Evolutionary conservation across 371 early-diverging fungal species (phyloP).

Genomic region (Cokeromyces recurvatus): DNA sequence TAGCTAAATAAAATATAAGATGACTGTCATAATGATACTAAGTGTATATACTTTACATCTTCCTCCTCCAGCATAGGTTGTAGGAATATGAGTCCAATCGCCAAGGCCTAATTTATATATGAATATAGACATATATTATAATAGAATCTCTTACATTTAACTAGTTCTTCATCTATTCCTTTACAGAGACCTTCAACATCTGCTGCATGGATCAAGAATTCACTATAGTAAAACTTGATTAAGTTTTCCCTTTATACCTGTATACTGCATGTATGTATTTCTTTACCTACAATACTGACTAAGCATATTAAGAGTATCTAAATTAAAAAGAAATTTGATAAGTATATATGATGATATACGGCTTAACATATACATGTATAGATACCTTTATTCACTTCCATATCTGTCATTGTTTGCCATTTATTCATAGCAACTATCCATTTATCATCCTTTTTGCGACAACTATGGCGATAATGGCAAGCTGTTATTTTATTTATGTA

Average conservation of each 20-base stretch:
- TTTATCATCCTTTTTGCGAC: constrained; percentile 62
- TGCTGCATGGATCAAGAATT: constrained; percentile 95
- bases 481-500: too few relatives aligned
- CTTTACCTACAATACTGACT: constrained; percentile 76
- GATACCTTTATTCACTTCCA: constrained; percentile 70
- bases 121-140: neutral
- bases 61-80: constrained; percentile 96
- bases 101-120: constrained; percentile 52
- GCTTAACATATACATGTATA: too few relatives aligned
- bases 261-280: neutral
- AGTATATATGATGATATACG: too few relatives aligned
- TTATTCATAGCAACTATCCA: constrained; percentile 96
- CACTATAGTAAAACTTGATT: too few relatives aligned
- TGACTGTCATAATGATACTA: neutral
- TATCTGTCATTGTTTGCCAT: constrained; percentile 94
- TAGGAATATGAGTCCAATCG: constrained; percentile 85
- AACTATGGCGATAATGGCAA: constrained; percentile 46
- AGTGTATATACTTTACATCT: constrained; percentile 43
- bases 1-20: constrained; percentile 23
- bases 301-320: constrained; percentile 55
- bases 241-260: too few relatives aligned
- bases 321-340: too few relatives aligned
- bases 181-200: constrained; percentile 96
- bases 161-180: constrained; percentile 89
- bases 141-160: constrained; percentile 35